Evolutionary conservation across 192 early-diverging fungal genomes (phyloP), one percentile per base, ranked within the genome.

Genomic region (Chytriomyces sp.): DNA sequence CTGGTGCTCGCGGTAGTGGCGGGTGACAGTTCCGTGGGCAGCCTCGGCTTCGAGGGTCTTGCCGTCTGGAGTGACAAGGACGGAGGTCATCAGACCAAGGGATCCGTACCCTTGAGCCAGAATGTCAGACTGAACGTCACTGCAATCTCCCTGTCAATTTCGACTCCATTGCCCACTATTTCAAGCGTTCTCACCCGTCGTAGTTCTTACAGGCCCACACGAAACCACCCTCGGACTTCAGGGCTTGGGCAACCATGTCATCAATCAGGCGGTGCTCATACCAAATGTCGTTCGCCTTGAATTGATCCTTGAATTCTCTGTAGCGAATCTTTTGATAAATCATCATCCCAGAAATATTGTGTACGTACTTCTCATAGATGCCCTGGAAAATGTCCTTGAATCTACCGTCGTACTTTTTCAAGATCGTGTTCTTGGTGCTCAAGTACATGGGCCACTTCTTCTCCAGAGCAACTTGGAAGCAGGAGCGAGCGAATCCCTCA

Each of bases 261-360:
- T 98, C 96, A 73, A 98, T 96, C 36, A 98, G 82, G 32, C 96
- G 90, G 81, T 99, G 96, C 80, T 97, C 95, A 77, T 99, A 99
- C 94, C 93, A 99, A 80, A 99, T 96, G 53, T 87, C 86, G n/a
- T 77, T 77, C 31, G 77, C 84, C 74, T 96, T 91, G 73, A 95
- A 97, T 74, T 92, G 79, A 44, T 82, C 74, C 80, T 89, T 88
- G 88, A 94, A 98, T 73, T 92, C 82, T 72, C 82, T 75, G 52
- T 14, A 76, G 62, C 19, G 36, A 17, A 28, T 36, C 36, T 14
- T 19, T 25, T 22, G 34, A 19, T 34, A 56, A 40, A 41, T 5
- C 14, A 22, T 19, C 31, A 12, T 22, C 19, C 8, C 14, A 72
- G 2, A 31, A 60, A 14, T 19, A 75, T 2, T 19, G 22, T 3